Evolutionary conservation across 352 stramenopile species (phyloP).

Genomic region (Phytophthora foliorum): DNA sequence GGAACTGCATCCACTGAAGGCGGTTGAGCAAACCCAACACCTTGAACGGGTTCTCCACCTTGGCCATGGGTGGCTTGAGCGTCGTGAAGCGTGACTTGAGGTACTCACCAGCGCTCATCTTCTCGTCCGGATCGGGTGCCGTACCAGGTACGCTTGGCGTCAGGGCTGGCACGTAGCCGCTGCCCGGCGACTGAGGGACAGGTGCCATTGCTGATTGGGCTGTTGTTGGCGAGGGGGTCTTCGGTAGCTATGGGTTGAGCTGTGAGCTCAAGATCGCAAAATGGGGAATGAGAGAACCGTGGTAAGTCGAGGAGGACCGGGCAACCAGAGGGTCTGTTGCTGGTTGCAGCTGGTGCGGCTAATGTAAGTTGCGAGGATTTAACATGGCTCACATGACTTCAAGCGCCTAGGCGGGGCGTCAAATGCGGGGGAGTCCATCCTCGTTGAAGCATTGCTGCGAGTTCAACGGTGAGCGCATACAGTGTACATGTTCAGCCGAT

Average conservation of each 20-base stretch:
- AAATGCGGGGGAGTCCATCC: constrained; percentile 36
- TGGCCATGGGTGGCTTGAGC: constrained; percentile 48
- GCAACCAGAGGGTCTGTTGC: background rate
- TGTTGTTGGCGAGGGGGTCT: background rate
- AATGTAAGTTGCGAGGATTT: constrained; percentile 22
- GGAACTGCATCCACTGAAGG: constrained; percentile 50
- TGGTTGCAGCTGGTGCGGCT: constrained; percentile 15
- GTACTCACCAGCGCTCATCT: constrained; percentile 47
- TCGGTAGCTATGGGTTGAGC: constrained; percentile 5
- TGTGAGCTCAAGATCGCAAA: constrained; percentile 29
- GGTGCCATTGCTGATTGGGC: constrained; percentile 18
- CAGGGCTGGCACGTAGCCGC: constrained; percentile 37
- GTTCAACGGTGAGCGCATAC: constrained; percentile 17
- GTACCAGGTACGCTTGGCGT: constrained; percentile 26
- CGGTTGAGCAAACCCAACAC: constrained; percentile 34
- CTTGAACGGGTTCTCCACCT: constrained; percentile 41
- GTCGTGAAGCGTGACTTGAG: constrained; percentile 40
- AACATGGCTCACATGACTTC: constrained; percentile 20
- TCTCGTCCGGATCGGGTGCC: constrained; percentile 15
- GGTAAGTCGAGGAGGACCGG: background rate
- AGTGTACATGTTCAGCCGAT: constrained; percentile 2
- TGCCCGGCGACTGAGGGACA: constrained; percentile 27
- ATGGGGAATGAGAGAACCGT: constrained; percentile 27
- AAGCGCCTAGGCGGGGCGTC: constrained; percentile 30
- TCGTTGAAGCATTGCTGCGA: constrained; percentile 30